Evolutionary conservation across 345 rosid genomes (phyloP), one percentile per base, ranked within the genome.

Genomic region (Heritiera fomes): DNA sequence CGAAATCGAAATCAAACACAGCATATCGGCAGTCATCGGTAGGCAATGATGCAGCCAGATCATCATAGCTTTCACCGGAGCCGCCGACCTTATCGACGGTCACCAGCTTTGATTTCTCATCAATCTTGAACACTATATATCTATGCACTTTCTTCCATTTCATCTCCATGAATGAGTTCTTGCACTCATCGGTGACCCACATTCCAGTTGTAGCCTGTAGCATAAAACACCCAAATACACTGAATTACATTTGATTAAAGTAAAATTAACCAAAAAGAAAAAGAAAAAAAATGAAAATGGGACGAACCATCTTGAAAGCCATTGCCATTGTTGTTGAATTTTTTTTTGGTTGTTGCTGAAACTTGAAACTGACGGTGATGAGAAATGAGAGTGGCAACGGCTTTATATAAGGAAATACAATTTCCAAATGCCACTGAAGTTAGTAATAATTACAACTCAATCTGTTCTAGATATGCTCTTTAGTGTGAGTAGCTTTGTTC

Each of bases 291-390:
- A 53, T 30, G 2, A 17, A 56, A 74, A 9, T 49, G 11, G 15
- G 38, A 20, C 15, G 1, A 87, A 95, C 98, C 98, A 95, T 95
- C 87, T 95, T 93, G 92, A 93, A 95, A 84, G 98, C 98, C 98
- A 93, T 93, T 17, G 98, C 98, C 98, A 95, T 94, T 82, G 83
- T 65, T 88, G 91, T 46, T 75, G 81, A 52, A 20, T 9, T 12
- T 2, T 43, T 8, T 66, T 3, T 75, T 20, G 40, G 40, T 12
- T 5, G 63, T 41, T 17, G 56, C 30, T 30, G 47, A 68, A 28
- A 43, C 64, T 50, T 50, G 41, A 79, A 80, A 52, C 45, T 8
- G 68, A 15, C 69, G 77, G 65, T 49, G 77, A 28, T 18, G 13
- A 66, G 76, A 32, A 71, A 6, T 63, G 53, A 20, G 47, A 11